These are phyloP conservation scores for Pyrenophora tritici-repentis DNA, from an alignment of 2,329 filamentous ascomycete genomes.

Conservation along the genomic window DNA sequence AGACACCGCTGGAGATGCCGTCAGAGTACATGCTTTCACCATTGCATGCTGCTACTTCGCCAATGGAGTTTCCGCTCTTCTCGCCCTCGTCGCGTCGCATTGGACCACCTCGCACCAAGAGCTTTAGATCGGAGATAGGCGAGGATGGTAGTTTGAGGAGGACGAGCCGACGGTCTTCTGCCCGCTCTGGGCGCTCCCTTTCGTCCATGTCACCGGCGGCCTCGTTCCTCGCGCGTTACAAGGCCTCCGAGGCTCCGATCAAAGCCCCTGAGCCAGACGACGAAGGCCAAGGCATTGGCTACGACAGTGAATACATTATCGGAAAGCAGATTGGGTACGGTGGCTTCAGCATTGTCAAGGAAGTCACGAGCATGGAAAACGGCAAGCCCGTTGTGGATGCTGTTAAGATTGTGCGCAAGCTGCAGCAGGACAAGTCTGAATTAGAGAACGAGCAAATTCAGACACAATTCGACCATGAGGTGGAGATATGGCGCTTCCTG, in stretches of 20 bases:
- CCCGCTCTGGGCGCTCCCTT: conserved; percentile 54
- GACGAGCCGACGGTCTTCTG: conserved; percentile 49
- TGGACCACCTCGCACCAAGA: conserved; percentile 38
- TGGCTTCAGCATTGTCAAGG: conserved; percentile 70
- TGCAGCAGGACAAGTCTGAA: conserved; percentile 60
- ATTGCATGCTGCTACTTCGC: conserved; percentile 36
- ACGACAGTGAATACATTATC: conserved; percentile 65
- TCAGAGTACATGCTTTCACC: conserved; percentile 45
- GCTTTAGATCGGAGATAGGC: conserved; percentile 39
- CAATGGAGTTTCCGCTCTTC: conserved; percentile 43
- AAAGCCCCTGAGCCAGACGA: conserved; percentile 62
- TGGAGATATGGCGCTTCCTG: conserved; percentile 69
- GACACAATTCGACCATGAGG: conserved; percentile 71
- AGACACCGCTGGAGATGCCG: conserved; percentile 44
- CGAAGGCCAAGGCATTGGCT: conserved; percentile 69
- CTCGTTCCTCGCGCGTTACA: conserved; percentile 62
- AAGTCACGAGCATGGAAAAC: conserved; percentile 65
- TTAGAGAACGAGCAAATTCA: conserved; percentile 68
- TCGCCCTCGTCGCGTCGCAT: conserved; percentile 31
- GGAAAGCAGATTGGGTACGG: conserved; percentile 69
- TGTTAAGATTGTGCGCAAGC: conserved; percentile 70
- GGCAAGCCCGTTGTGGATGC: conserved; percentile 62
- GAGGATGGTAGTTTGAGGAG: conserved; percentile 44
- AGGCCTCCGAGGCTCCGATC: conserved; percentile 43
- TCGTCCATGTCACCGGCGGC: conserved; percentile 63